Evolutionary conservation across 148 eudicot genomes (phyloP), one percentile per base, ranked within the genome.

Genomic region (Dysphania ambrosioides): DNA sequence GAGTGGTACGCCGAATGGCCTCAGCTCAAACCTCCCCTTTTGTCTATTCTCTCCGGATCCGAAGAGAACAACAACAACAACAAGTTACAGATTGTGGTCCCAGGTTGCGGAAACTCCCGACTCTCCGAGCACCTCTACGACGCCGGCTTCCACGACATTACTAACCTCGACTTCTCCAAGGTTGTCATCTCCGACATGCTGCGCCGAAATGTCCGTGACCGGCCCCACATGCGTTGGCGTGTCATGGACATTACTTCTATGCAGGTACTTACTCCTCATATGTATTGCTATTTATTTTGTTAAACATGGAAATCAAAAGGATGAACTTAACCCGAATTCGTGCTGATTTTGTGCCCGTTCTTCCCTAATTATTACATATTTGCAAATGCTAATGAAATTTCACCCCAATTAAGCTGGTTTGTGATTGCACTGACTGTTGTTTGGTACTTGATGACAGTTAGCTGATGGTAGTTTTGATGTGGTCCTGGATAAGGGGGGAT

Each of bases 1-100:
- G 98, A 95, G 80, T 95, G 98, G 98, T 95, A 95, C 80, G 93
- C 97, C 53, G 97, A 92, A 76, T 95, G 98, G 98, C 83, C 89
- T 63, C 89, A 92, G 73, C 92, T 92, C 74, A 78, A 79, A 42
- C 82, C 75, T 12, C 75, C 83, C 49, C 96, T 95, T 66, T 71
- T 88, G 41, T 2, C 86, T 36, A 78, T 87, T 51, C 85, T 95
- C 41, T 53, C 61, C n/a, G n/a, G n/a, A n/a, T n/a, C n/a, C n/a
- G n/a, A n/a, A n/a, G n/a, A n/a, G n/a, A n/a, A n/a, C n/a, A n/a
- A n/a, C n/a, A n/a, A n/a, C n/a, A n/a, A n/a, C n/a, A n/a, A n/a
- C n/a, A 63, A 41, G 36, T 26, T 87, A 59, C 88, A 82, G 77
- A 87, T 92, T 66, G 85, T 95, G 5, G 88, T 95, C 3, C 98